A percentile compares a stretch with the other conserved stretches of the same genome.
phyloP scores from a whole-genome alignment of 2,329 filamentous ascomycete species.

The Xylaria sp. region DNA sequence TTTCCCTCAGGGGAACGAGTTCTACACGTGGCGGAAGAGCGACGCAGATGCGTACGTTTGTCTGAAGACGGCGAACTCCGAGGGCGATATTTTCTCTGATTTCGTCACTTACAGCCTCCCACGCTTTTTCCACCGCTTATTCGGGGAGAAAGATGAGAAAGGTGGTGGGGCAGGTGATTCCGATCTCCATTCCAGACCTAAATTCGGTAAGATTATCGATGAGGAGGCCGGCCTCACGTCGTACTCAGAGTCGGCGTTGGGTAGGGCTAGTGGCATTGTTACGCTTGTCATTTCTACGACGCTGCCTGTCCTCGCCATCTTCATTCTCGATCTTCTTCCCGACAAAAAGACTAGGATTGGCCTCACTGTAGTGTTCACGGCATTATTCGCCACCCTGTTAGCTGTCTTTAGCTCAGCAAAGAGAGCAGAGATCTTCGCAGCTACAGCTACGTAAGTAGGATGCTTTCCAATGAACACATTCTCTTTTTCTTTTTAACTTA shows the following conservation, averaged over 20 bases:
- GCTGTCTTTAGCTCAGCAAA: background rate
- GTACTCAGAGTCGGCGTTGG: constrained; percentile 1
- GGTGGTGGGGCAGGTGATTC: too few species aligned
- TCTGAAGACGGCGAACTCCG: background rate
- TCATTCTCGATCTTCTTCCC: background rate
- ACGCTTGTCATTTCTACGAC: background rate
- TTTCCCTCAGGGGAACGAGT: constrained; percentile 3
- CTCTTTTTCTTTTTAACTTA: too few species aligned
- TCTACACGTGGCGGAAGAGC: constrained; percentile 2
- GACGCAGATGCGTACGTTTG: background rate
- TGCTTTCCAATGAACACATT: background rate
- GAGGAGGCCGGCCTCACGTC: background rate
- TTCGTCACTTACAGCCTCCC: background rate
- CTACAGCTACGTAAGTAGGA: background rate
- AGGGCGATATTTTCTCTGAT: background rate
- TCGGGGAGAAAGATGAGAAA: constrained; percentile 3
- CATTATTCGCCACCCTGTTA: background rate
- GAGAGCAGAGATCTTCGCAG: background rate
- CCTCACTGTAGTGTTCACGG: background rate
- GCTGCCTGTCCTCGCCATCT: constrained; percentile 4
- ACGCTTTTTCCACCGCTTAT: background rate
- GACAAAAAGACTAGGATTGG: background rate
- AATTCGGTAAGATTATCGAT: constrained; percentile 5
- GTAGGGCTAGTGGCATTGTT: constrained; percentile 1
- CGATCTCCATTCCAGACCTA: too few species aligned